These are phyloP conservation scores for Halenospora varia DNA, from an alignment of 495 filamentous ascomycete species.

Conservation along the genomic window DNA sequence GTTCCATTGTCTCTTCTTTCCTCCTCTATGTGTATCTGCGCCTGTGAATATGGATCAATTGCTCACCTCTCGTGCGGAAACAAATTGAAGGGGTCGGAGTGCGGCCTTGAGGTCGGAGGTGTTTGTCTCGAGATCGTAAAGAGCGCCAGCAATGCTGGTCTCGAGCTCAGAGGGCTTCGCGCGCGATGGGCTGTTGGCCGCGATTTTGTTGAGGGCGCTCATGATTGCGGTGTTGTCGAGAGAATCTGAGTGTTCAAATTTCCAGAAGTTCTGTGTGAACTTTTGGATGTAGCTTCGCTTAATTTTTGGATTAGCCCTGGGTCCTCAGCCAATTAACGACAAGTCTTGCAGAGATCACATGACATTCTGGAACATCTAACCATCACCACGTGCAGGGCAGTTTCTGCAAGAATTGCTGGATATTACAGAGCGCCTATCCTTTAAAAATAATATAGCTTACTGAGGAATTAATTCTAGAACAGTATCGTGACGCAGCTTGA, in stretches of 20 bases:
- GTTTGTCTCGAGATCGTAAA: slow-evolving; percentile 97
- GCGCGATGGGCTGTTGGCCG: slow-evolving; percentile 89
- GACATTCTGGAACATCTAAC: too few species aligned
- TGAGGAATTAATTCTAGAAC: too few species aligned
- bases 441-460: too few species aligned
- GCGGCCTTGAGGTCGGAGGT: slow-evolving; percentile 90
- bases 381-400: too few species aligned
- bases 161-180: slow-evolving; percentile 92
- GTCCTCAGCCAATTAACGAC: background rate
- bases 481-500: too few species aligned
- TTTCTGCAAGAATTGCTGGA: too few species aligned
- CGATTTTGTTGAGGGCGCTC: slow-evolving; percentile 90
- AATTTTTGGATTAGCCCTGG: background rate
- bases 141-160: slow-evolving; percentile 86
- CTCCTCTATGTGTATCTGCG: background rate
- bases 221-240: slow-evolving; percentile 22
- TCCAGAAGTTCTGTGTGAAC: slow-evolving; percentile 27
- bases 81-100: slow-evolving; percentile 94
- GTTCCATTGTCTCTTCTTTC: slow-evolving; percentile 3
- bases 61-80: slow-evolving; percentile 95
- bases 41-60: slow-evolving; percentile 7
- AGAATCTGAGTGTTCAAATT: background rate
- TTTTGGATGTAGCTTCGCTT: background rate
- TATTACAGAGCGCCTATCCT: too few species aligned
- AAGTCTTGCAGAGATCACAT: too few species aligned